phyloP scores from a whole-genome alignment of 176 grass and related monocot genomes.

The Neostapfia colusana region DNA sequence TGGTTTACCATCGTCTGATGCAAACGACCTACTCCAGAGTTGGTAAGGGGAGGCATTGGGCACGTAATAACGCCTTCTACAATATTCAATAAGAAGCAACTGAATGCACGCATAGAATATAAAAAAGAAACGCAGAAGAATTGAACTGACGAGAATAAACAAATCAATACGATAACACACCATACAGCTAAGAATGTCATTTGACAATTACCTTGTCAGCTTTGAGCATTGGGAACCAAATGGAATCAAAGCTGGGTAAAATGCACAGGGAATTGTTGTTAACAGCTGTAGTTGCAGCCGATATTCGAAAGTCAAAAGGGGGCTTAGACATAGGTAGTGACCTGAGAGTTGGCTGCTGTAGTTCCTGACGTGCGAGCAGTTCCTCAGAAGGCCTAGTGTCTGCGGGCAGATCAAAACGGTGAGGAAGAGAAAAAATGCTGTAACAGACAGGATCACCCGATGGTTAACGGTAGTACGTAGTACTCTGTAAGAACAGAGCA shows the following conservation, averaged over 20 bases:
- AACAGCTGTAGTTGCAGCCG: not conserved
- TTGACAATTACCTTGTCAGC: conserved; percentile 33
- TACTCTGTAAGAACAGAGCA: not conserved
- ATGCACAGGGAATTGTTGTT: not conserved
- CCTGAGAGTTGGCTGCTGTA: conserved; percentile 79
- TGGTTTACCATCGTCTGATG: conserved; percentile 82
- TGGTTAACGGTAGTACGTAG: not conserved
- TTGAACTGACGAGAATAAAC: not conserved
- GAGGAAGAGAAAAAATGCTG: conserved; percentile 7
- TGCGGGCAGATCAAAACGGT: conserved; percentile 28
- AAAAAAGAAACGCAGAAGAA: not conserved
- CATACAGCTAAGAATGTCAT: not conserved
- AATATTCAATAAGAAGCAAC: conserved; percentile 18
- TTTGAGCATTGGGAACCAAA: conserved; percentile 39
- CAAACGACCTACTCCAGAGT: conserved; percentile 78
- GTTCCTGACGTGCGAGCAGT: conserved; percentile 57
- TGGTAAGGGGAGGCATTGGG: conserved; percentile 65
- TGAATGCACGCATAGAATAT: not conserved
- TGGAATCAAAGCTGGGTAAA: conserved; percentile 48
- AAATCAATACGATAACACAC: not conserved
- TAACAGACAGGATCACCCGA: not conserved
- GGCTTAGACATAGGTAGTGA: conserved; percentile 30
- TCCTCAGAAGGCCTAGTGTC: conserved; percentile 63
- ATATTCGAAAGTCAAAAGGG: conserved; percentile 25
- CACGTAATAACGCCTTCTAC: conserved; percentile 44